Evolutionary conservation across 345 rosid genomes (phyloP).

Genomic region (Camelina hispida): DNA sequence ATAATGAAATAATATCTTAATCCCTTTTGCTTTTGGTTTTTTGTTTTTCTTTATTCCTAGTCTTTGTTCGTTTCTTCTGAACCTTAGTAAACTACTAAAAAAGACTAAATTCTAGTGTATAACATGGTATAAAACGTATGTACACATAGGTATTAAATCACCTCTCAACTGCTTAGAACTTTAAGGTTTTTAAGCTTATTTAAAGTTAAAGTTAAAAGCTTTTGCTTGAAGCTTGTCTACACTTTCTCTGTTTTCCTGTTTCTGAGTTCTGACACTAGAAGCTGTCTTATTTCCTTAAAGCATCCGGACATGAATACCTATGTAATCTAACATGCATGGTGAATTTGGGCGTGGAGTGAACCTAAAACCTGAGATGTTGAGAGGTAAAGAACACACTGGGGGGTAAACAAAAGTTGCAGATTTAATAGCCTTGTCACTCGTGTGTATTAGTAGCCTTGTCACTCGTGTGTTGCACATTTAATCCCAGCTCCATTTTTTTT

Average conservation of each 20-base stretch:
- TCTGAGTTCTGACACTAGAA: not conserved
- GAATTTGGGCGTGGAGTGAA: not conserved
- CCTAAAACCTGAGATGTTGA: not conserved
- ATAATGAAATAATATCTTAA: slow-evolving; percentile 27
- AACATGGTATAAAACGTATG: not conserved
- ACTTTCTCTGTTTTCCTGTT: slow-evolving; percentile 14
- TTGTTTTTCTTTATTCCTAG: slow-evolving; percentile 27
- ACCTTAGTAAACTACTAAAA: not conserved
- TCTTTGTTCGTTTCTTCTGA: slow-evolving; percentile 39
- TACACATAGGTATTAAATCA: not conserved
- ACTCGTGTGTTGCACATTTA: not conserved
- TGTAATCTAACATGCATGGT: not conserved
- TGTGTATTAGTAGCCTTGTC: not conserved
- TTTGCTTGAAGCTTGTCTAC: slow-evolving; percentile 6
- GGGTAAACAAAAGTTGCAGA: not conserved
- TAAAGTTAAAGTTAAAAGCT: slow-evolving; percentile 2
- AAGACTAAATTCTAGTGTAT: not conserved
- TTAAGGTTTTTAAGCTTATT: not conserved
- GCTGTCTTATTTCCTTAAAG: not conserved
- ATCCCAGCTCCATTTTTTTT: no score
- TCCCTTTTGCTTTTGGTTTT: slow-evolving; percentile 1
- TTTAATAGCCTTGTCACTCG: not conserved
- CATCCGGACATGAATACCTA: not conserved
- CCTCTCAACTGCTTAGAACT: not conserved
- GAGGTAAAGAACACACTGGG: not conserved